Conservation (phyloP, 1,139 yeast genomes). For the Ashbya aceris region DNA sequence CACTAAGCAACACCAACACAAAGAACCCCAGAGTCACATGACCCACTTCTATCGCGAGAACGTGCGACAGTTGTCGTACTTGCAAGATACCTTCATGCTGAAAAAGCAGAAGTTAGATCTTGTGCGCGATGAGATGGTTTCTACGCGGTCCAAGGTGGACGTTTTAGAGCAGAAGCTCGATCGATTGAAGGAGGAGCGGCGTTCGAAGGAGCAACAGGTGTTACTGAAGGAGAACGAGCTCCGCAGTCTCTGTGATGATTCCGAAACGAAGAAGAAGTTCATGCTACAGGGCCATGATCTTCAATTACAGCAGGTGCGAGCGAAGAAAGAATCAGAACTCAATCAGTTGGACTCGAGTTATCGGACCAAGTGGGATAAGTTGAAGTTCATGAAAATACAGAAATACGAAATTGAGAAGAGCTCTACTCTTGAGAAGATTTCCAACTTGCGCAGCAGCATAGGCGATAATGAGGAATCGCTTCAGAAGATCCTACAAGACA, state of each 20-base stretch:
- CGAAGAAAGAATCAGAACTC: conserved; percentile 33
- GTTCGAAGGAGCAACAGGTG: conserved; percentile 22
- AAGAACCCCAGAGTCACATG: conserved; percentile 13
- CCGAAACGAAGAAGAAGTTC: conserved; percentile 22
- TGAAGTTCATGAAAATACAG: conserved; percentile 29
- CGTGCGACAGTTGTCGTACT: conserved; percentile 22
- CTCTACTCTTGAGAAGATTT: conserved; percentile 18
- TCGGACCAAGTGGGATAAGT: conserved; percentile 31
- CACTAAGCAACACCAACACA: conserved; percentile 3
- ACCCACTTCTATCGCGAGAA: conserved; percentile 27
- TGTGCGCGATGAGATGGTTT: conserved; percentile 20
- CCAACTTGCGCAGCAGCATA: conserved; percentile 18
- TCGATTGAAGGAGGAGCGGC: conserved; percentile 35
- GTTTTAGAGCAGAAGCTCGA: conserved; percentile 22
- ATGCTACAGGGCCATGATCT: conserved; percentile 33
- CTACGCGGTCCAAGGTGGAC: conserved; percentile 19
- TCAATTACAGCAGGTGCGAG: conserved; percentile 31
- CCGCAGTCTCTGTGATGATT: conserved; percentile 33
- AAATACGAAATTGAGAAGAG: conserved; percentile 27
- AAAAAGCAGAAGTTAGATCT: conserved; percentile 24
- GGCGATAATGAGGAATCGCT: conserved; percentile 21
- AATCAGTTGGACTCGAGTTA: conserved; percentile 34
- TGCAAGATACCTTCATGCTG: conserved; percentile 21
- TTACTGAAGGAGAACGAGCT: conserved; percentile 36
- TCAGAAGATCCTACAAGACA: conserved; percentile 15